A percentile compares a stretch with the other conserved stretches of the same genome.
Conservation (phyloP, 2,329 filamentous ascomycete species). For the Clarireedia homoeocarpa region DNA sequence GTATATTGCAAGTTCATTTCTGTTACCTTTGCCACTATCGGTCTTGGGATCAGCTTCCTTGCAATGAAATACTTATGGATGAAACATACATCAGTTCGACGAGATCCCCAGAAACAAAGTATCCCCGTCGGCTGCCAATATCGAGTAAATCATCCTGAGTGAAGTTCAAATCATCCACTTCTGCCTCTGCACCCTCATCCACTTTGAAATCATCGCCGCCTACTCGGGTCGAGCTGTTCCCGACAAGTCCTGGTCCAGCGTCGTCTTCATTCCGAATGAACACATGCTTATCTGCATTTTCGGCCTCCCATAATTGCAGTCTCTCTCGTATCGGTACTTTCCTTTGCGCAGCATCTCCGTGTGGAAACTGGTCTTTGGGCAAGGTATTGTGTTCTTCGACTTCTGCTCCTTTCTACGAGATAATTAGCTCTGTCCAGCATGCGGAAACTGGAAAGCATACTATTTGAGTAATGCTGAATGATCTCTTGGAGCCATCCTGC, state of each 20-base stretch:
- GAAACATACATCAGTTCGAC: slow-evolving; percentile 26
- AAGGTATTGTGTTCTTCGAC: neutral
- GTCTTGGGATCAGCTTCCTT: neutral
- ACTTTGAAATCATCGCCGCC: neutral
- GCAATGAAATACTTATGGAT: neutral
- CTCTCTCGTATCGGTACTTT: slow-evolving; percentile 28
- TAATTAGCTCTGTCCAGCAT: neutral
- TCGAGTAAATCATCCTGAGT: slow-evolving; percentile 43
- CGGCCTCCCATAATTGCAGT: slow-evolving; percentile 11
- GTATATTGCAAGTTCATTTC: slow-evolving; percentile 39
- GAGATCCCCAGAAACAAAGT: slow-evolving; percentile 29
- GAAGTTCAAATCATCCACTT: slow-evolving; percentile 29
- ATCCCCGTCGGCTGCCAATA: slow-evolving; percentile 24
- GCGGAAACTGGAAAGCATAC: neutral
- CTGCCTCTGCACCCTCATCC: slow-evolving; percentile 15
- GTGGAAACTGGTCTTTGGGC: neutral
- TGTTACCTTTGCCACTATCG: slow-evolving; percentile 3
- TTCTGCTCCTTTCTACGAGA: neutral
- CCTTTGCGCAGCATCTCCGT: neutral
- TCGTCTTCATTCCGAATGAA: neutral
- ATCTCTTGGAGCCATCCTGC: neutral
- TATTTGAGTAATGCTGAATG: neutral
- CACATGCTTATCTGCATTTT: neutral
- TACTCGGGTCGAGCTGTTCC: slow-evolving; percentile 10
- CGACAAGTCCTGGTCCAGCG: slow-evolving; percentile 4